Evolutionary conservation across 139 green algal species (phyloP).

Genomic region (Picochlorum sp.): DNA sequence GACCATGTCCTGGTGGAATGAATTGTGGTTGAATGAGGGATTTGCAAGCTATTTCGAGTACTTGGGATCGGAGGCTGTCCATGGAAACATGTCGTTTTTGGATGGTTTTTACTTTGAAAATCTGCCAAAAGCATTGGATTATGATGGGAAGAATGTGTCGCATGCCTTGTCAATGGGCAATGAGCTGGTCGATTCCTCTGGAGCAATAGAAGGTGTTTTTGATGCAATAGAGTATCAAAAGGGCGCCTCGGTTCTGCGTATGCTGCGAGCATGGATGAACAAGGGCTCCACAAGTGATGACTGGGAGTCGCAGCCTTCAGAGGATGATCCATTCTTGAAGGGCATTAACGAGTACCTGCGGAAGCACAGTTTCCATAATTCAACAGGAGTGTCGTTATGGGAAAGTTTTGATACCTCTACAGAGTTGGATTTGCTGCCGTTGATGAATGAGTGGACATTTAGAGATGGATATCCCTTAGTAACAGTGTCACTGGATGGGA

Average conservation of each 20-base stretch:
- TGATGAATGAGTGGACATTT: slow-evolving; percentile 40
- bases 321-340: slow-evolving; percentile 31
- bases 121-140: slow-evolving; percentile 21
- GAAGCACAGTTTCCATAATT: slow-evolving; percentile 17
- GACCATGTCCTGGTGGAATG: slow-evolving; percentile 72
- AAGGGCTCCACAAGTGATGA: slow-evolving; percentile 6
- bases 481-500: slow-evolving; percentile 6
- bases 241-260: slow-evolving; percentile 72
- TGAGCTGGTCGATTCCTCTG: slow-evolving; percentile 23
- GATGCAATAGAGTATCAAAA: slow-evolving; percentile 70
- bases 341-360: slow-evolving; percentile 36
- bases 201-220: slow-evolving; percentile 45
- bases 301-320: not conserved
- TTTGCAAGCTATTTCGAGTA: slow-evolving; percentile 79
- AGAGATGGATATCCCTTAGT: slow-evolving; percentile 40
- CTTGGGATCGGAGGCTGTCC: slow-evolving; percentile 37
- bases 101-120: slow-evolving; percentile 29
- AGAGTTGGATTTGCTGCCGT: slow-evolving; percentile 4
- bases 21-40: slow-evolving; percentile 92
- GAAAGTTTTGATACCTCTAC: slow-evolving; percentile 3
- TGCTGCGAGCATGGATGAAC: slow-evolving; percentile 73
- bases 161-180: slow-evolving; percentile 16
- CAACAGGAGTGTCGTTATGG: slow-evolving; percentile 33
- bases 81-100: slow-evolving; percentile 27
- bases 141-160: slow-evolving; percentile 26